Evolutionary conservation across 2,329 filamentous ascomycete species (phyloP), one percentile per base, ranked within the genome.

Genomic region (Thielaviopsis euricoi): DNA sequence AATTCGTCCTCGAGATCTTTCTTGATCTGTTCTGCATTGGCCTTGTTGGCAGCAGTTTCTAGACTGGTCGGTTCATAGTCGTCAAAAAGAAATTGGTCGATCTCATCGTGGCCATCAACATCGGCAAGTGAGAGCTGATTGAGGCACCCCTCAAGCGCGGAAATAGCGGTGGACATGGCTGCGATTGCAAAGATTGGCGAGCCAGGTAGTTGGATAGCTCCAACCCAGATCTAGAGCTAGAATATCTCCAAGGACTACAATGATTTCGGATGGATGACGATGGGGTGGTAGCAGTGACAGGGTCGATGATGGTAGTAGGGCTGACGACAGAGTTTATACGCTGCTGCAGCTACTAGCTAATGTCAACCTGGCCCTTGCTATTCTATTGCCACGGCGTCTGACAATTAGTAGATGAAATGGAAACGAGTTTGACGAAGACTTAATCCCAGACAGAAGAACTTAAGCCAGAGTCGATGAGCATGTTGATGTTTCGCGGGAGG

Each of bases 1-100:
- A 91, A 93, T 52, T 86, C 82, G 57, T 77, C 67, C 70, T 95
- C 89, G 5, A 97, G 77, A 61, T 82, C 77, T 52, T 74, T 73
- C 70, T 87, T 87, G 61, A 91, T 73, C 33, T 77, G 76, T n/a
- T 81, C 74, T 46, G 77, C 75, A 70, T 53, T 29, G 13, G 26
- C 25, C 3, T 43, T 23, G 15, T 17, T 21, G 10, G 29, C 3
- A 26, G 56, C 26, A 33, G 50, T 21, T n/a, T 46, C n/a, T 13
- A 4, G 17, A n/a, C 12, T 22, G 22, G 21, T 12, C 9, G 13
- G 5, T 48, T 57, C 37, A 48, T 26, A 29, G 37, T 33, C n/a
- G 33, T 53, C 33, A 22, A 55, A 60, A 5, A 60, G 33, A 17
- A 60, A 50, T 6, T 58, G 55, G 22, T 60, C 59, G n/a, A 60